Conservation (phyloP, 2,329 filamentous ascomycete genomes). For the Colletotrichum magnum region DNA sequence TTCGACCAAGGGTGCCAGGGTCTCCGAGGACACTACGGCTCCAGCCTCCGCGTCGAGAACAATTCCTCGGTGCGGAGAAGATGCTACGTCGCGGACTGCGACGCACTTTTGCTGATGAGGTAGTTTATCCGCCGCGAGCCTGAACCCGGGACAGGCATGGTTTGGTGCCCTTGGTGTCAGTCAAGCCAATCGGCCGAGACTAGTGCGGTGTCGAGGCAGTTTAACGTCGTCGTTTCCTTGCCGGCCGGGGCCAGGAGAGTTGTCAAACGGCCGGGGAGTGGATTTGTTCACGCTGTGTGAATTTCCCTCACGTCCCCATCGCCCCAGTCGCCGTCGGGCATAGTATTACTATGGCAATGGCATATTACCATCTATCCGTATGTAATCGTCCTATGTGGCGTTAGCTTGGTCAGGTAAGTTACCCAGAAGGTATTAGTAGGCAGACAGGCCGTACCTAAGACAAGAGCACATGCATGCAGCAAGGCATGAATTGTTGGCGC, state of each 20-base stretch:
- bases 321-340: not conserved
- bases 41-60: conserved; percentile 31
- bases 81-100: conserved; percentile 24
- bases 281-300: conserved; percentile 10
- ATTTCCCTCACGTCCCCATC: conserved; percentile 18
- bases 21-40: conserved; percentile 22
- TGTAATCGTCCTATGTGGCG: not conserved
- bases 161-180: conserved; percentile 3
- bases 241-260: conserved; percentile 13
- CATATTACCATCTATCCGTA: not conserved
- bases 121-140: conserved; percentile 36
- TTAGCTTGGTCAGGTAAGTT: not conserved
- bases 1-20: conserved; percentile 26
- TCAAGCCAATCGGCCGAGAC: conserved; percentile 28
- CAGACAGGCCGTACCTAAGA: too few species aligned
- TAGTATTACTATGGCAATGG: not conserved
- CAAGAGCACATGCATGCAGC: too few species aligned
- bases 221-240: conserved; percentile 11
- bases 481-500: not conserved
- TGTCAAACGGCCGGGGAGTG: not conserved
- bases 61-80: conserved; percentile 35
- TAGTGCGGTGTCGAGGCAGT: not conserved
- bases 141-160: conserved; percentile 24
- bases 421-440: too few species aligned
- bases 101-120: conserved; percentile 35